phyloP scores from a whole-genome alignment of 2,329 filamentous ascomycete genomes.

The Neobulgaria alba region DNA sequence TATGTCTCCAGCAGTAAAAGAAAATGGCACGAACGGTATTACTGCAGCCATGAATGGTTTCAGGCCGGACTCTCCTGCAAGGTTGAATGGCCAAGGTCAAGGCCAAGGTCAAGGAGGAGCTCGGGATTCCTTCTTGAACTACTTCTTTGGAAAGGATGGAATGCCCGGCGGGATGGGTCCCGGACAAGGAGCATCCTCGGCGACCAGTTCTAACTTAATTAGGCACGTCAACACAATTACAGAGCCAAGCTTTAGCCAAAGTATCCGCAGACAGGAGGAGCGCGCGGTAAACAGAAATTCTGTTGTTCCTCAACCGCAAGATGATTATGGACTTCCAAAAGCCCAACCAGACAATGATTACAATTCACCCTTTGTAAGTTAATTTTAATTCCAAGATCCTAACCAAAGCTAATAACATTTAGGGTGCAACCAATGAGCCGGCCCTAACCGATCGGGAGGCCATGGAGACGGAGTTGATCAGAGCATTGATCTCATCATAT shows the following conservation, averaged over 20 bases:
- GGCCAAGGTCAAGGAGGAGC: constrained; percentile 52
- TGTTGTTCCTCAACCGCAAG: constrained; percentile 40
- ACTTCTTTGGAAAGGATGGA: constrained; percentile 97
- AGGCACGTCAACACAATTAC: constrained; percentile 71
- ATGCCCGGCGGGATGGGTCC: constrained; percentile 35
- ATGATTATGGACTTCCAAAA: constrained; percentile 25
- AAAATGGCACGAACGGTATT: constrained; percentile 54
- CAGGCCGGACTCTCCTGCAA: constrained; percentile 52
- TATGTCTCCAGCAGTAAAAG: constrained; percentile 71
- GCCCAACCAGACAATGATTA: constrained; percentile 33
- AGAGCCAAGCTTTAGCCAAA: constrained; percentile 77
- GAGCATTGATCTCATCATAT: constrained; percentile 92
- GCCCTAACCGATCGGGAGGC: constrained; percentile 91
- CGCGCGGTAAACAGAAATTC: constrained; percentile 32
- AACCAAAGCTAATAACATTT: constrained; percentile 14
- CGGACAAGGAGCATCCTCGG: constrained; percentile 29
- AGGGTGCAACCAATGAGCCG: constrained; percentile 62
- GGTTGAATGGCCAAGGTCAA: constrained; percentile 49
- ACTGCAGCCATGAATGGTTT: constrained; percentile 59
- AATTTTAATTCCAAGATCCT: neutral
- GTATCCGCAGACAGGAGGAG: constrained; percentile 64
- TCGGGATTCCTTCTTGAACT: constrained; percentile 90
- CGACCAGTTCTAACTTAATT: constrained; percentile 31
- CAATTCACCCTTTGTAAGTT: constrained; percentile 38
- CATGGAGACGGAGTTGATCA: constrained; percentile 95